Conservation (phyloP, 768 basidiomycete species). For the Phanerochaete sordida region DNA sequence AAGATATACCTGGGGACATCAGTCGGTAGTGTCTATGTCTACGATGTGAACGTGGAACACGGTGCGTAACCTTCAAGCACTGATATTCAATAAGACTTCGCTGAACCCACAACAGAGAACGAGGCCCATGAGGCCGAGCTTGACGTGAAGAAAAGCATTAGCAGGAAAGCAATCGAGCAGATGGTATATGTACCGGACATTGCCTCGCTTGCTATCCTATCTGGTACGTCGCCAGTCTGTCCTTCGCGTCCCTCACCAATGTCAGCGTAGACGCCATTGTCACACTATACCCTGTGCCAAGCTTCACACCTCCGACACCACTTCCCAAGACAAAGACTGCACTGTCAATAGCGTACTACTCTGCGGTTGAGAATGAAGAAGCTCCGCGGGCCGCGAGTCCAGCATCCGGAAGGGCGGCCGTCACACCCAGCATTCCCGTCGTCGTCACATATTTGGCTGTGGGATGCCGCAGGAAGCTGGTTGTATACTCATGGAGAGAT, state of each 20-base stretch:
- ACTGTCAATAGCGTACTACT: constrained; percentile 76
- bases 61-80: constrained; percentile 28
- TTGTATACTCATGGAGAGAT: constrained; percentile 85
- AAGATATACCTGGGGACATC: constrained; percentile 62
- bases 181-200: constrained; percentile 81
- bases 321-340: constrained; percentile 78
- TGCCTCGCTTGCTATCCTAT: constrained; percentile 81
- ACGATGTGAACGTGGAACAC: constrained; percentile 37
- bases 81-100: neutral
- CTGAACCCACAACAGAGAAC: constrained; percentile 20
- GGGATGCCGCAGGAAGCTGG: constrained; percentile 82
- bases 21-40: constrained; percentile 52
- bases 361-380: constrained; percentile 47
- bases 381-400: constrained; percentile 16
- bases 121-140: constrained; percentile 35
- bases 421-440: constrained; percentile 46
- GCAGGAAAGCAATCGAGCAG: constrained; percentile 78
- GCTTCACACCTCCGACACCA: constrained; percentile 63
- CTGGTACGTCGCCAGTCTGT: constrained; percentile 46
- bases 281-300: constrained; percentile 74
- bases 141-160: constrained; percentile 64
- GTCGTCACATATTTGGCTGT: constrained; percentile 76
- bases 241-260: constrained; percentile 2
- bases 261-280: constrained; percentile 57
- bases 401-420: constrained; percentile 13